phyloP scores from a whole-genome alignment of 2,329 filamentous ascomycete genomes.

The Exophiala oligosperma region DNA sequence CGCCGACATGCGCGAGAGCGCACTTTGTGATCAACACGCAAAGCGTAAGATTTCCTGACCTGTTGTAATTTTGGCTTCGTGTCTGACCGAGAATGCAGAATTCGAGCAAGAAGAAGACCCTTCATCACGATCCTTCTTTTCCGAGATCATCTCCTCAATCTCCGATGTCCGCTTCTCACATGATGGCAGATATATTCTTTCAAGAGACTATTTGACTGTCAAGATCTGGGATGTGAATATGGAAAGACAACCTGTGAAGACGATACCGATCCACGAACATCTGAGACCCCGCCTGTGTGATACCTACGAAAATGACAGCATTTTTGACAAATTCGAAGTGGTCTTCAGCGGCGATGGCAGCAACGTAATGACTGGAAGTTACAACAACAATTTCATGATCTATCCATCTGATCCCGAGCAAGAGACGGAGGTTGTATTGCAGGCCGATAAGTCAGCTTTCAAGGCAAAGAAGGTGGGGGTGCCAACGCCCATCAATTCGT shows the following conservation, averaged over 20 bases:
- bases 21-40: slow-evolving; percentile 90
- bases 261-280: slow-evolving; percentile 97
- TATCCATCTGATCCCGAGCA: slow-evolving; percentile 95
- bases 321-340: slow-evolving; percentile 99
- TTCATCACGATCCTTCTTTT: slow-evolving; percentile 96
- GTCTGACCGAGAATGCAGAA: slow-evolving; percentile 55
- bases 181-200: slow-evolving; percentile 95
- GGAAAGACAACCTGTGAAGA: slow-evolving; percentile 96
- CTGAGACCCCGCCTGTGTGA: slow-evolving; percentile 91
- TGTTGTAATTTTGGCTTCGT: neutral
- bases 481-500: slow-evolving; percentile 92
- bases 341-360: slow-evolving; percentile 97
- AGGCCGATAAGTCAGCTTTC: slow-evolving; percentile 98
- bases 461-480: slow-evolving; percentile 99
- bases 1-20: slow-evolving; percentile 96
- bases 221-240: slow-evolving; percentile 99
- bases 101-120: slow-evolving; percentile 99
- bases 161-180: slow-evolving; percentile 97
- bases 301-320: slow-evolving; percentile 98
- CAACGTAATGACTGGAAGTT: slow-evolving; percentile 99
- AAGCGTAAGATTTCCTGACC: slow-evolving; percentile 67
- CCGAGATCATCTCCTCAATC: slow-evolving; percentile 98
- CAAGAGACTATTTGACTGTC: slow-evolving; percentile 95
- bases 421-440: slow-evolving; percentile 94
- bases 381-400: slow-evolving; percentile 99